phyloP scores from a whole-genome alignment of 2,329 filamentous ascomycete genomes.

The Akanthomyces muscarius region DNA sequence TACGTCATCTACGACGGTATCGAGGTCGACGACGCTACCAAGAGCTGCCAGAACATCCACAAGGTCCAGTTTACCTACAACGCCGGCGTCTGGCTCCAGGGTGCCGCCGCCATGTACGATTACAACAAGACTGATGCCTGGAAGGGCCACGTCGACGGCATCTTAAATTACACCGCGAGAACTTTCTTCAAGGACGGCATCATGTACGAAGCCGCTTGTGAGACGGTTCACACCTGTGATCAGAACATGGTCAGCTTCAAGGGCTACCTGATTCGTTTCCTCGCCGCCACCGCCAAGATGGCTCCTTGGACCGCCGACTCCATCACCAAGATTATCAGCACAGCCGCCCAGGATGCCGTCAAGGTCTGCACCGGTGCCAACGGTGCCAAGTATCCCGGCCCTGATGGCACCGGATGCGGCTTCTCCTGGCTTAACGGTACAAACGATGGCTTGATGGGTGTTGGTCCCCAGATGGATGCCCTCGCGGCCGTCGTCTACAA shows the following conservation, averaged over 20 bases:
- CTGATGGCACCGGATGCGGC: constrained; percentile 60
- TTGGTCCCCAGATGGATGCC: constrained; percentile 68
- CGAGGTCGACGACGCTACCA: constrained; percentile 32
- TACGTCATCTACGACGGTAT: constrained; percentile 53
- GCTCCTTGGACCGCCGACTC: constrained; percentile 48
- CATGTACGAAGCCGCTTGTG: constrained; percentile 65
- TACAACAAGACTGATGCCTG: constrained; percentile 51
- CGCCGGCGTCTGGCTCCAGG: constrained; percentile 61
- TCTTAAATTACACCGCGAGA: constrained; percentile 46
- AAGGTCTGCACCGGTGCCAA: constrained; percentile 47
- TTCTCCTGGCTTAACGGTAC: constrained; percentile 55
- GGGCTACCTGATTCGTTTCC: constrained; percentile 67
- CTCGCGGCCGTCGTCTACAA: constrained; percentile 60
- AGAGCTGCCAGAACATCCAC: constrained; percentile 50
- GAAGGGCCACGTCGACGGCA: constrained; percentile 55
- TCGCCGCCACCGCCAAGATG: constrained; percentile 52
- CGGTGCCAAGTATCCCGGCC: constrained; percentile 44
- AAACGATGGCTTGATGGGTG: constrained; percentile 59
- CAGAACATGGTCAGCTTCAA: constrained; percentile 73
- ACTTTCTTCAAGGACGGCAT: constrained; percentile 54
- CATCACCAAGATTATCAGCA: constrained; percentile 48
- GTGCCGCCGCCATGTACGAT: constrained; percentile 59
- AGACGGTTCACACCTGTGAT: constrained; percentile 58
- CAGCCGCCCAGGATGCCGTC: constrained; percentile 51
- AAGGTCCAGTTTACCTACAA: constrained; percentile 67